These are phyloP conservation scores for Leishmania aethiopica DNA, from an alignment of 208 protist genomes.

Conservation along the genomic window DNA sequence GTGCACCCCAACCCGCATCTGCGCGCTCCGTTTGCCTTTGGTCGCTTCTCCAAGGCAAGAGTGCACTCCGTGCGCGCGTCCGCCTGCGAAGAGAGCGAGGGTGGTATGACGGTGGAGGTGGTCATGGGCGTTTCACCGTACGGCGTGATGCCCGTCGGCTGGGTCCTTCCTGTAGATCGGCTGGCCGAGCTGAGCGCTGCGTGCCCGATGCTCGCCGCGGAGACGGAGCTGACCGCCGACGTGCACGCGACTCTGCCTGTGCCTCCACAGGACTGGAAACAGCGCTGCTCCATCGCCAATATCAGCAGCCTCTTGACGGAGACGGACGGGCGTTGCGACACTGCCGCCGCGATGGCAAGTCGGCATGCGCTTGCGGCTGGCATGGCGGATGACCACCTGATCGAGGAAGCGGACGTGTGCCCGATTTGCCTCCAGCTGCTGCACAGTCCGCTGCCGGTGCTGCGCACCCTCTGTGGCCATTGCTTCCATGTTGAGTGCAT, in stretches of 20 bases:
- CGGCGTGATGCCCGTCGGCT: constrained; percentile 39
- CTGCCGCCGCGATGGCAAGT: neutral
- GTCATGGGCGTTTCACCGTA: constrained; percentile 30
- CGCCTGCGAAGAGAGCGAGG: neutral
- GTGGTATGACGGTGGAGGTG: constrained; percentile 18
- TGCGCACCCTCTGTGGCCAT: constrained; percentile 46
- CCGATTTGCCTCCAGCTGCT: constrained; percentile 44
- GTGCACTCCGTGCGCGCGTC: constrained; percentile 24
- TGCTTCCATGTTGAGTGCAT: constrained; percentile 65
- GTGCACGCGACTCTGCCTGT: constrained; percentile 23
- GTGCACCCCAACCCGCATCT: constrained; percentile 25
- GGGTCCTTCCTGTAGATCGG: constrained; percentile 24
- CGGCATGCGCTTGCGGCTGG: neutral
- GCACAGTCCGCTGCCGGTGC: constrained; percentile 23
- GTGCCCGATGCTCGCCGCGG: constrained; percentile 9
- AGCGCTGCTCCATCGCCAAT: constrained; percentile 18
- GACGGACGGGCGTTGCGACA: neutral
- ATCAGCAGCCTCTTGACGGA: constrained; percentile 2
- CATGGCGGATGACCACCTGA: neutral
- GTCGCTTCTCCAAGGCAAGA: constrained; percentile 16
- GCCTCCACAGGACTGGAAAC: constrained; percentile 20
- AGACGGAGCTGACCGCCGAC: constrained; percentile 21
- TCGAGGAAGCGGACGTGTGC: constrained; percentile 35
- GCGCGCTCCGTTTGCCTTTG: constrained; percentile 28
- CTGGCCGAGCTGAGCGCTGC: constrained; percentile 19